Evolutionary conservation across 2,329 filamentous ascomycete genomes (phyloP).

Genomic region (Monosporascus sp.): DNA sequence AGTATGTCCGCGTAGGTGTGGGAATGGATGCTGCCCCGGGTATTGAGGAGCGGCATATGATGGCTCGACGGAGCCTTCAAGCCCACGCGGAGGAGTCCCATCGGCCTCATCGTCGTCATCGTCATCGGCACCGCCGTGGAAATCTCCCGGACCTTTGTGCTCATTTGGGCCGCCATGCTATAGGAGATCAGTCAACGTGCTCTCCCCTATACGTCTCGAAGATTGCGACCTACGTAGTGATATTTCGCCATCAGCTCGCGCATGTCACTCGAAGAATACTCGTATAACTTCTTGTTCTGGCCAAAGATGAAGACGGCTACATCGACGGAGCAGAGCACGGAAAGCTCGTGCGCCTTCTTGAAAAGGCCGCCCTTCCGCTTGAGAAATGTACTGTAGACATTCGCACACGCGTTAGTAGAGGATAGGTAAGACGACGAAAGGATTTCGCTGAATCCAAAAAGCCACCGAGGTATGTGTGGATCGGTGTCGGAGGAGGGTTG

Average conservation of each 20-base stretch:
- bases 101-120: constrained; percentile 76
- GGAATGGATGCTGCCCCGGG: constrained; percentile 64
- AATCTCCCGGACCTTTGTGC: constrained; percentile 92
- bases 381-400: constrained; percentile 71
- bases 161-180: constrained; percentile 92
- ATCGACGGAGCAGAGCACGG: constrained; percentile 95
- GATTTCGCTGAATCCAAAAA: background rate
- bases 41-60: constrained; percentile 67
- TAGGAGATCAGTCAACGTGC: constrained; percentile 6
- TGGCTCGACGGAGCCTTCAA: constrained; percentile 41
- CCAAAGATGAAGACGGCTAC: constrained; percentile 98
- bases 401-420: constrained; percentile 10
- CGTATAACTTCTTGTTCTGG: constrained; percentile 97
- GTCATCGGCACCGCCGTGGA: constrained; percentile 81
- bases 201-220: background rate
- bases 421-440: constrained; percentile 1
- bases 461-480: background rate
- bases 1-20: constrained; percentile 75
- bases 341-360: constrained; percentile 98
- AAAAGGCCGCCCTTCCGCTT: constrained; percentile 98
- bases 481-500: background rate
- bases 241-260: constrained; percentile 82
- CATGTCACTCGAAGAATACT: constrained; percentile 94
- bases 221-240: constrained; percentile 67
- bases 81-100: constrained; percentile 66